Conservation (phyloP, 805 yeast species). For the Torulaspora franciscae region DNA sequence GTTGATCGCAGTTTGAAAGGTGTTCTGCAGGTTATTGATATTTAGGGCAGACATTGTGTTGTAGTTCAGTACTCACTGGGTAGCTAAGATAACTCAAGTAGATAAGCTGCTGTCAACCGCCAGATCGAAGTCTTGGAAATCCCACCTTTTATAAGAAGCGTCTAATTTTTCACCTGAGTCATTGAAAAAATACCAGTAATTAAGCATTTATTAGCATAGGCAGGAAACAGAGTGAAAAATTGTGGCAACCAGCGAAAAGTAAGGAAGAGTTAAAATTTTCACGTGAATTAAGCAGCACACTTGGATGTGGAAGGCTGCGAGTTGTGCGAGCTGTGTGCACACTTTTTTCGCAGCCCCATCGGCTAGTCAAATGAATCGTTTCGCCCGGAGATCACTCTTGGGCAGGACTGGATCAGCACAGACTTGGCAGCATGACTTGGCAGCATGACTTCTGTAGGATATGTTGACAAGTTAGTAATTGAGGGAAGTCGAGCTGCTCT, state of each 20-base stretch:
- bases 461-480: no score
- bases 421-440: background rate
- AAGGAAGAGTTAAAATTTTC: slow-evolving; percentile 4
- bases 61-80: background rate
- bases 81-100: background rate
- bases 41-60: slow-evolving; percentile 61
- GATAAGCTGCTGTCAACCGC: background rate
- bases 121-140: background rate
- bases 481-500: background rate
- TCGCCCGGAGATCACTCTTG: no score
- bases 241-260: slow-evolving; percentile 11
- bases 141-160: slow-evolving; percentile 6
- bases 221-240: slow-evolving; percentile 5
- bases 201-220: slow-evolving; percentile 2
- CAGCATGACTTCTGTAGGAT: background rate
- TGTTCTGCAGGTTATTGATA: slow-evolving; percentile 48
- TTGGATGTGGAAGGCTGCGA: background rate
- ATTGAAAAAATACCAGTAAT: slow-evolving; percentile 3
- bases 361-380: no score
- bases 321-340: background rate
- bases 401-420: no score
- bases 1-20: slow-evolving; percentile 51
- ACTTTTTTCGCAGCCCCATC: no score
- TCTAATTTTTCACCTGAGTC: slow-evolving; percentile 11
- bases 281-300: background rate